These are phyloP conservation scores for Cytospora paraplurivora DNA, from an alignment of 2,329 filamentous ascomycete species.

Conservation along the genomic window DNA sequence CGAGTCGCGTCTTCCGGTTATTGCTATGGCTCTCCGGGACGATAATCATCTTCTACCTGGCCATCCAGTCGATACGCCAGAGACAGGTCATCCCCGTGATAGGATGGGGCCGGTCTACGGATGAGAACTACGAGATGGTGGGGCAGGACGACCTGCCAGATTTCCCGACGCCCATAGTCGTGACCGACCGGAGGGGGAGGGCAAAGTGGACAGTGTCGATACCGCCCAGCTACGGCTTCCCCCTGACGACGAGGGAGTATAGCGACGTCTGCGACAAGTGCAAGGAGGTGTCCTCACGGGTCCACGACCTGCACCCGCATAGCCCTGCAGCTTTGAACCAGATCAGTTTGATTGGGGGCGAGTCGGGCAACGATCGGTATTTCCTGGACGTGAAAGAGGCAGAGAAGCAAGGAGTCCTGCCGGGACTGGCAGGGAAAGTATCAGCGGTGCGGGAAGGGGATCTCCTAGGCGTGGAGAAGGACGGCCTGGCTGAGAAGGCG, in stretches of 20 bases:
- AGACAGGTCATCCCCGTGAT: conserved; percentile 38
- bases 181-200: conserved; percentile 65
- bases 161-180: conserved; percentile 71
- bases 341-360: conserved; percentile 47
- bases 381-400: conserved; percentile 78
- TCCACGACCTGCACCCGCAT: conserved; percentile 53
- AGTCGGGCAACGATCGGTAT: conserved; percentile 60
- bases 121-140: conserved; percentile 66
- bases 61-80: conserved; percentile 38
- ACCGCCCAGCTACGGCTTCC: conserved; percentile 66
- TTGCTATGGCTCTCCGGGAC: conserved; percentile 57
- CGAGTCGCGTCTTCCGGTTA: conserved; percentile 59
- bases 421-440: conserved; percentile 43
- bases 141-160: conserved; percentile 67
- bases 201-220: conserved; percentile 83
- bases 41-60: conserved; percentile 54
- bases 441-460: conserved; percentile 35
- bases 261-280: conserved; percentile 69
- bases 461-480: conserved; percentile 52
- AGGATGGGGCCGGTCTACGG: conserved; percentile 42
- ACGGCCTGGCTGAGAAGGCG: conserved; percentile 49
- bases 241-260: conserved; percentile 67
- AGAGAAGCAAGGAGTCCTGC: conserved; percentile 64
- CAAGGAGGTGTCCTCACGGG: conserved; percentile 62
- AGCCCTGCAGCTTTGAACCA: conserved; percentile 38